These are phyloP conservation scores for Fusarium phyllophilum DNA, from an alignment of 2,329 filamentous ascomycete genomes.

Conservation along the genomic window DNA sequence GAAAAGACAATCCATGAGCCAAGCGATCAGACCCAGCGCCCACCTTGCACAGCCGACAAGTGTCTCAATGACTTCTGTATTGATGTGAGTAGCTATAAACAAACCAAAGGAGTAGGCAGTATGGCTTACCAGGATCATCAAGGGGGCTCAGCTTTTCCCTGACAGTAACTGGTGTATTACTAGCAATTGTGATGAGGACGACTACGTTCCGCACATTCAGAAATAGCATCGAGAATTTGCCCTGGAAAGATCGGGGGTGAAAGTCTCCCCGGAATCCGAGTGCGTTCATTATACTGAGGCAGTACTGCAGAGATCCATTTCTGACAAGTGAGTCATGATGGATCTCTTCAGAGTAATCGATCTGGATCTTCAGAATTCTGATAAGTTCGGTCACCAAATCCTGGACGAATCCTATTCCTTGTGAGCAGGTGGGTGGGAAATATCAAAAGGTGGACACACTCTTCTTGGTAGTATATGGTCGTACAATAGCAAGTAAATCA, in stretches of 20 bases:
- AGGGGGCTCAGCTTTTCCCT: constrained; percentile 68
- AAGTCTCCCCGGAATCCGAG: constrained; percentile 77
- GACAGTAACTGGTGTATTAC: constrained; percentile 63
- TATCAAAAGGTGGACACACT: constrained; percentile 32
- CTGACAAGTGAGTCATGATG: constrained; percentile 77
- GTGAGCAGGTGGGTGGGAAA: constrained; percentile 25
- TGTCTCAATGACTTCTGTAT: constrained; percentile 74
- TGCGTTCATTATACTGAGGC: constrained; percentile 81
- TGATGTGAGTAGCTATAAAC: constrained; percentile 5
- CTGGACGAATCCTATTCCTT: constrained; percentile 63
- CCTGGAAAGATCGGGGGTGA: constrained; percentile 69
- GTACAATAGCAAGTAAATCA: constrained; percentile 77
- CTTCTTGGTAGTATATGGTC: constrained; percentile 55
- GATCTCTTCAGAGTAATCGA: constrained; percentile 84
- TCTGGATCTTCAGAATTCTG: constrained; percentile 74
- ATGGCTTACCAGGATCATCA: constrained; percentile 64
- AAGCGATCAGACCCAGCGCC: constrained; percentile 76
- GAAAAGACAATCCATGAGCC: constrained; percentile 69
- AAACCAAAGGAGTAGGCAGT: not conserved
- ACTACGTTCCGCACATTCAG: constrained; percentile 79
- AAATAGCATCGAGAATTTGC: constrained; percentile 79
- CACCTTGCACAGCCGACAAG: constrained; percentile 81
- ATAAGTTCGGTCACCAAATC: constrained; percentile 75
- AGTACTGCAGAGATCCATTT: constrained; percentile 78
- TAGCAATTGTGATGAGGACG: constrained; percentile 72